Percentiles rank a stretch among this genome's conserved stretches.
Evolutionary conservation across 768 basidiomycete species (phyloP).

Genomic region (Candolleomyces aberdarensis): DNA sequence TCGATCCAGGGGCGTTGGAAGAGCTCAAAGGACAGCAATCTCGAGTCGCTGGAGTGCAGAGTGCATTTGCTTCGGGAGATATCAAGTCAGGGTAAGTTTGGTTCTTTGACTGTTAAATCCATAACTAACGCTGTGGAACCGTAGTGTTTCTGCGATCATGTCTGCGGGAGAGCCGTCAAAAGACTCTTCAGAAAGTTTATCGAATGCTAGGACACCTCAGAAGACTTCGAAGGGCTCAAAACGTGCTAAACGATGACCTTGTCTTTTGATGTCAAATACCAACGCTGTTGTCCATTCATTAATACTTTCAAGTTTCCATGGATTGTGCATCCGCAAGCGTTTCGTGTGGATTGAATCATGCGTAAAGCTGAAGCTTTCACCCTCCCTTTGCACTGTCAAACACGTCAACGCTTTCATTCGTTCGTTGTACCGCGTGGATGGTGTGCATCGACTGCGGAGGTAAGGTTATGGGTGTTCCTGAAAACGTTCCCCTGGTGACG

Average conservation of each 20-base stretch:
- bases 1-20: conserved; percentile 67
- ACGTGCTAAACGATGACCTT: conserved; percentile 31
- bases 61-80: conserved; percentile 56
- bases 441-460: too few species aligned
- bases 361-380: too few species aligned
- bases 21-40: conserved; percentile 92
- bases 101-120: neutral
- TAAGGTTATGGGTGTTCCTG: too few species aligned
- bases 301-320: too few species aligned
- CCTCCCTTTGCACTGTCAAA: too few species aligned
- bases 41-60: conserved; percentile 51
- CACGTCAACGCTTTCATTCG: too few species aligned
- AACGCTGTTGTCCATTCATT: too few species aligned
- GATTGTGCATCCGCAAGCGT: too few species aligned
- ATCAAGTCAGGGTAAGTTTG: conserved; percentile 49
- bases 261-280: neutral
- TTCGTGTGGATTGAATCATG: too few species aligned
- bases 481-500: too few species aligned
- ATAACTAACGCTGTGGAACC: neutral
- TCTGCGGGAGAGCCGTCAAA: conserved; percentile 16
- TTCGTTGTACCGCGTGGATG: too few species aligned
- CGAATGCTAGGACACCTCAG: conserved; percentile 14
- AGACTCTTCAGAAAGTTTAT: conserved; percentile 2
- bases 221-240: conserved; percentile 23
- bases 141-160: conserved; percentile 23